Evolutionary conservation across 1,284 basidiomycete genomes (phyloP).

Genomic region (Papiliotrema terrestris): DNA sequence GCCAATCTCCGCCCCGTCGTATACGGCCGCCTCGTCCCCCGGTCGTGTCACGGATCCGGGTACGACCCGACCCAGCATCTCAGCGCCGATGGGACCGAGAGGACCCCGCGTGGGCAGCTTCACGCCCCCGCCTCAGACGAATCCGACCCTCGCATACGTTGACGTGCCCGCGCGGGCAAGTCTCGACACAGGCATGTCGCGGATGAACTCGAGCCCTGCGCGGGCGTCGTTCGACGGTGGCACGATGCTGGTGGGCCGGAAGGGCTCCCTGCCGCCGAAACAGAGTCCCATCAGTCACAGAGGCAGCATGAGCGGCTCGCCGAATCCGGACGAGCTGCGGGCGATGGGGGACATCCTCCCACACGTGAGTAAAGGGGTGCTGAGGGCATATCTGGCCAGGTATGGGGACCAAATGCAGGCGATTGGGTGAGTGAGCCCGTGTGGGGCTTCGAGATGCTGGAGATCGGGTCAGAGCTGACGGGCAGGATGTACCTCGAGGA

Average conservation of each 20-base stretch:
- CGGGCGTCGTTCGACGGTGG: constrained; percentile 14
- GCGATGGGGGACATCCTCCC: constrained; percentile 70
- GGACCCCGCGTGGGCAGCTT: constrained; percentile 23
- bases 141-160: not conserved
- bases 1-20: constrained; percentile 25
- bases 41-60: not conserved
- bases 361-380: constrained; percentile 64
- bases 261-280: constrained; percentile 2
- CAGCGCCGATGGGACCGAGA: constrained; percentile 31
- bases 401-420: constrained; percentile 72
- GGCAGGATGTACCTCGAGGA: constrained; percentile 75
- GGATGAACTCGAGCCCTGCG: constrained; percentile 4
- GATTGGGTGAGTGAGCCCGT: constrained; percentile 53
- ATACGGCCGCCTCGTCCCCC: not conserved
- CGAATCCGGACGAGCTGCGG: constrained; percentile 52
- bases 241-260: not conserved
- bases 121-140: constrained; percentile 18
- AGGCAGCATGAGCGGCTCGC: not conserved
- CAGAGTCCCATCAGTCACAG: not conserved
- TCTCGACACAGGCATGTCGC: constrained; percentile 23
- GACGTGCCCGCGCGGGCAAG: constrained; percentile 17
- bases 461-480: not conserved
- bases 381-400: constrained; percentile 68
- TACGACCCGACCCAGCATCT: constrained; percentile 13
- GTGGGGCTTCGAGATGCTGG: not conserved